Conservation (phyloP, 495 filamentous ascomycete species). For the Sabuloglossum arenarium region DNA sequence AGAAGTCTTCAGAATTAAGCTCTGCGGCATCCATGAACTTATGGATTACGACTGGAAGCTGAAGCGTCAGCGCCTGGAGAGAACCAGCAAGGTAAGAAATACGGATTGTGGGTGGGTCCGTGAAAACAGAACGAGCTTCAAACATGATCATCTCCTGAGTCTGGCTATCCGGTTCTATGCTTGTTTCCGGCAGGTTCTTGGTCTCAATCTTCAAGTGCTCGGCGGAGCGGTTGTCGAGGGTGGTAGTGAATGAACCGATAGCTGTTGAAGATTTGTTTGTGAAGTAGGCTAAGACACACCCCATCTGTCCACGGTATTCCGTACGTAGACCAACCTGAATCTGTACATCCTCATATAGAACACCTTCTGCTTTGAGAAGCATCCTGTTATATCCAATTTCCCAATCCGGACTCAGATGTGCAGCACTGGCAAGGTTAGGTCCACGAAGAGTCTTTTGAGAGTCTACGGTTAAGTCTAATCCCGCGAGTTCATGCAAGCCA, state of each 20-base stretch:
- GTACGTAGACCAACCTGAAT: conserved; percentile 82
- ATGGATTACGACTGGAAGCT: conserved; percentile 71
- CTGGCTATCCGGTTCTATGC: conserved; percentile 50
- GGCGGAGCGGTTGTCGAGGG: conserved; percentile 59
- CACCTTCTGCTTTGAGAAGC: conserved; percentile 57
- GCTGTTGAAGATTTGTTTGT: conserved; percentile 73
- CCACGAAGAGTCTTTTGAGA: conserved; percentile 9
- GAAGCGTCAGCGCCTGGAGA: conserved; percentile 78
- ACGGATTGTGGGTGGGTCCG: conserved; percentile 71
- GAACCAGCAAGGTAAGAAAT: conserved; percentile 88
- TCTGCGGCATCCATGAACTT: conserved; percentile 92
- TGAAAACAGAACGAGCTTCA: conserved; percentile 63
- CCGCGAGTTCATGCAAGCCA: conserved; percentile 44
- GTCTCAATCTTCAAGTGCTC: conserved; percentile 57
- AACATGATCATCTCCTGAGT: conserved; percentile 91
- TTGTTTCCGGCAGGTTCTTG: conserved; percentile 73
- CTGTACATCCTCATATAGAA: conserved; percentile 88
- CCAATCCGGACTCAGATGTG: conserved; percentile 89
- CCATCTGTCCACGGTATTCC: conserved; percentile 85
- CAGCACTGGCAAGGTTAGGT: conserved; percentile 76
- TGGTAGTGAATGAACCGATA: conserved; percentile 82
- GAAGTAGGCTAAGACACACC: conserved; percentile 88
- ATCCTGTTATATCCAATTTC: conserved; percentile 75
- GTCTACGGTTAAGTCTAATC: conserved; percentile 52
- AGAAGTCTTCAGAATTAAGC: conserved; percentile 76